A percentile compares a stretch with the other conserved stretches of the same genome.
phyloP scores from a whole-genome alignment of 257 asterid species.

The Scutellaria minor region DNA sequence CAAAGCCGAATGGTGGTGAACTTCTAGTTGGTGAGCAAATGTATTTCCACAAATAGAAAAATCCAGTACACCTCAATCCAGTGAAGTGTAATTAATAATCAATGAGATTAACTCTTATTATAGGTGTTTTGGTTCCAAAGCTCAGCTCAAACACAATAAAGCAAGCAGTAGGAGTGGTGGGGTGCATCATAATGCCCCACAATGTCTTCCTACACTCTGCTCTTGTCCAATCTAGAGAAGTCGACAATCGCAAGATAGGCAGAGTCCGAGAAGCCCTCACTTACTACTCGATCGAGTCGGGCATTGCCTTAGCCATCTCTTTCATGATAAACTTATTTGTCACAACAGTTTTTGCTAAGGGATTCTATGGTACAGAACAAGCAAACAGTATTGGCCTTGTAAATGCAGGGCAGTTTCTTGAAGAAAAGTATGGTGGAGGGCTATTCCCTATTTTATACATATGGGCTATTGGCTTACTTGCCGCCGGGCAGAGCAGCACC shows the following conservation, averaged over 20 bases:
- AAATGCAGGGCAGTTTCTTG: slow-evolving; percentile 77
- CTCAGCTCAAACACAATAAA: slow-evolving; percentile 72
- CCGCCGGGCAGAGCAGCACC: slow-evolving; percentile 90
- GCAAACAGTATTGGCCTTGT: slow-evolving; percentile 72
- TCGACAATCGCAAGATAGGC: slow-evolving; percentile 62
- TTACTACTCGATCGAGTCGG: slow-evolving; percentile 80
- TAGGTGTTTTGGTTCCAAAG: slow-evolving; percentile 75
- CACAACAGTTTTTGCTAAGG: slow-evolving; percentile 79
- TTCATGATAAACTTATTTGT: slow-evolving; percentile 74
- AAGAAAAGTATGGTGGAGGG: slow-evolving; percentile 82
- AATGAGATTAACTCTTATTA: slow-evolving; percentile 15
- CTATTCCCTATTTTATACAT: slow-evolving; percentile 68
- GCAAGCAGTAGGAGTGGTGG: slow-evolving; percentile 87
- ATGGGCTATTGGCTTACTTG: slow-evolving; percentile 80
- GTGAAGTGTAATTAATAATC: not conserved
- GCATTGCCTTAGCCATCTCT: slow-evolving; percentile 63
- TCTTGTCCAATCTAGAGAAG: slow-evolving; percentile 74
- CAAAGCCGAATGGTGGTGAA: slow-evolving; percentile 69
- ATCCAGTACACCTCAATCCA: not conserved
- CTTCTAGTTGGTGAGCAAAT: slow-evolving; percentile 65
- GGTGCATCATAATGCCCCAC: slow-evolving; percentile 89
- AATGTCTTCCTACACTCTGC: slow-evolving; percentile 83
- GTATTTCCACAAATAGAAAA: not conserved
- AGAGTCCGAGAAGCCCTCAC: slow-evolving; percentile 70
- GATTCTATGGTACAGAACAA: slow-evolving; percentile 65